phyloP scores from a whole-genome alignment of 1,284 basidiomycete species.

The Leccinum brunneo-olivaceum region DNA sequence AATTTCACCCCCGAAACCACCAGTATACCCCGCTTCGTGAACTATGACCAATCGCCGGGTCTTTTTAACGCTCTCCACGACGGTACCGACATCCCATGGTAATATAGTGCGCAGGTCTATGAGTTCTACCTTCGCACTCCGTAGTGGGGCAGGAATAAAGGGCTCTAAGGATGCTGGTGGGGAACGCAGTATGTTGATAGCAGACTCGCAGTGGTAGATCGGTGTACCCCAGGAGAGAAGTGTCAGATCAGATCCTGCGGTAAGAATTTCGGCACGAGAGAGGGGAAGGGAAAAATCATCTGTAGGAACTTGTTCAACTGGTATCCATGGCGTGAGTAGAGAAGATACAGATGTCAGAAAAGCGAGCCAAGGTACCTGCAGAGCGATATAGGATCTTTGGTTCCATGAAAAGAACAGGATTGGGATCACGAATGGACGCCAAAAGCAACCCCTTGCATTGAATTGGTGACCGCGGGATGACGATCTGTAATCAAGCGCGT shows the following conservation, averaged over 20 bases:
- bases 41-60: constrained; percentile 86
- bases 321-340: constrained; percentile 12
- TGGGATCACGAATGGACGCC: constrained; percentile 82
- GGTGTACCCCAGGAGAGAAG: constrained; percentile 90
- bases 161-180: constrained; percentile 64
- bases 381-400: constrained; percentile 88
- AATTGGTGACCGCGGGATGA: constrained; percentile 88
- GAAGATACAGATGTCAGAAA: neutral
- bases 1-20: constrained; percentile 83
- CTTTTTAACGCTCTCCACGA: constrained; percentile 75
- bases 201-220: constrained; percentile 83
- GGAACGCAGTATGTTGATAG: constrained; percentile 57
- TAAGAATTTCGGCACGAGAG: constrained; percentile 70
- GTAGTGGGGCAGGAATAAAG: constrained; percentile 65
- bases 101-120: constrained; percentile 88
- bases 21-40: constrained; percentile 83
- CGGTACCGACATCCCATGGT: constrained; percentile 80
- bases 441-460: constrained; percentile 91
- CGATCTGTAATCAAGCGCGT: constrained; percentile 46
- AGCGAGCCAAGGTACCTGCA: constrained; percentile 40
- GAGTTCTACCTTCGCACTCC: constrained; percentile 74
- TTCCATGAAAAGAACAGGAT: constrained; percentile 93
- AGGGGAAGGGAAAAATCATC: constrained; percentile 85
- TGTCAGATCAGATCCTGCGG: constrained; percentile 76
- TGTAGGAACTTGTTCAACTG: constrained; percentile 86